Evolutionary conservation across 768 basidiomycete species (phyloP).

Genomic region (Trametes villosa): DNA sequence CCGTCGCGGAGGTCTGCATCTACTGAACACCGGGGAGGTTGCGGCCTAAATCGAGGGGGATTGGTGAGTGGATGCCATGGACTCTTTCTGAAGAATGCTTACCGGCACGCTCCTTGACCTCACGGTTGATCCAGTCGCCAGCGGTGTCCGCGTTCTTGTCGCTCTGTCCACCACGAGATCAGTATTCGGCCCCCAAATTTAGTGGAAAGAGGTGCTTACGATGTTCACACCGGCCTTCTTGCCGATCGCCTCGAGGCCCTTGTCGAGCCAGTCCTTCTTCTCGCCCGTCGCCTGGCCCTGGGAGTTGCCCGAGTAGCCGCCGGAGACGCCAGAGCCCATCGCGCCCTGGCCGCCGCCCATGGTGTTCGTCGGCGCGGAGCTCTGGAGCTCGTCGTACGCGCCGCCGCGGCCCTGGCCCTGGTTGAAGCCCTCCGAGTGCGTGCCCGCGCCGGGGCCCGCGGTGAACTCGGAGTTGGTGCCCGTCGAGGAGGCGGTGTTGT

Average conservation of each 20-base stretch:
- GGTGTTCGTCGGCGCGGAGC: slow-evolving; percentile 13
- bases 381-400: slow-evolving; percentile 28
- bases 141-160: slow-evolving; percentile 31
- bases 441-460: slow-evolving; percentile 21
- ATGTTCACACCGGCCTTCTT: slow-evolving; percentile 31
- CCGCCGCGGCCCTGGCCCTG: slow-evolving; percentile 26
- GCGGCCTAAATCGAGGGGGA: slow-evolving; percentile 21
- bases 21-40: slow-evolving; percentile 31
- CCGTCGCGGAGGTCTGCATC: neutral
- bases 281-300: slow-evolving; percentile 18
- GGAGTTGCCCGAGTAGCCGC: slow-evolving; percentile 25
- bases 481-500: slow-evolving; percentile 15
- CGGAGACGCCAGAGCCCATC: slow-evolving; percentile 33
- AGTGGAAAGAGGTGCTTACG: slow-evolving; percentile 11
- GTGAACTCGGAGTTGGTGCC: slow-evolving; percentile 21
- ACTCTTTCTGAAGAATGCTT: neutral
- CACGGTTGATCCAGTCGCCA: slow-evolving; percentile 33
- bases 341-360: slow-evolving; percentile 34
- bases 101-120: slow-evolving; percentile 28
- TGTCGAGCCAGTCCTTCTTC: slow-evolving; percentile 36
- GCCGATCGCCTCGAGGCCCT: slow-evolving; percentile 28
- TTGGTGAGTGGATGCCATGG: neutral
- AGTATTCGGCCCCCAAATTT: too few species aligned
- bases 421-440: slow-evolving; percentile 24
- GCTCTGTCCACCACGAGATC: slow-evolving; percentile 22